Conservation (phyloP, 495 filamentous ascomycete genomes). For the Talaromyces adpressus region DNA sequence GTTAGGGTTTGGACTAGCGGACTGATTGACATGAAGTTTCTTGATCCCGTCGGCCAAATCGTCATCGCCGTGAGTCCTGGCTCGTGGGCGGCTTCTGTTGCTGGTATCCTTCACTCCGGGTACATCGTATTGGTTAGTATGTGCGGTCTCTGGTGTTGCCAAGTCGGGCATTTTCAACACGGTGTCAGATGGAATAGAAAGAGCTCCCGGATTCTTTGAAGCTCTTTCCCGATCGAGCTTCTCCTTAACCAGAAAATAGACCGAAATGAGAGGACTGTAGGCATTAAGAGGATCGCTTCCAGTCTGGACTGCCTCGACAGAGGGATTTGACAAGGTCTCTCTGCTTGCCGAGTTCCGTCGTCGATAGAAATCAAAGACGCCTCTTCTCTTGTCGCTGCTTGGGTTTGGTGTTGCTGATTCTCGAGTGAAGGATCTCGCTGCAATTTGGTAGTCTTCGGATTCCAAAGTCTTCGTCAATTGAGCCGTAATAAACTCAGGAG, state of each 20-base stretch:
- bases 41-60: constrained; percentile 74
- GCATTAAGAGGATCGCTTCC: constrained; percentile 90
- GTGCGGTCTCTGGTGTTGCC: constrained; percentile 74
- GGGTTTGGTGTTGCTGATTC: constrained; percentile 56
- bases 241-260: constrained; percentile 94
- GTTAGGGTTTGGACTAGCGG: constrained; percentile 44
- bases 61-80: constrained; percentile 92
- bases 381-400: constrained; percentile 73
- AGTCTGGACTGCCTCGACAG: constrained; percentile 72
- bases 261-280: constrained; percentile 84
- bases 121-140: constrained; percentile 88
- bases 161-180: constrained; percentile 66
- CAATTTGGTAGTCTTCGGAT: constrained; percentile 86
- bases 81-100: constrained; percentile 72
- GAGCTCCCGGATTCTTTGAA: constrained; percentile 55
- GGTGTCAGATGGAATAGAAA: constrained; percentile 52
- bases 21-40: constrained; percentile 55
- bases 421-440: constrained; percentile 60
- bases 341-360: constrained; percentile 83
- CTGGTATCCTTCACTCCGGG: constrained; percentile 73
- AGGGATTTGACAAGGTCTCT: constrained; percentile 82
- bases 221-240: constrained; percentile 77
- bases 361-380: constrained; percentile 97
- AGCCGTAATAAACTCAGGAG: constrained; percentile 69
- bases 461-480: constrained; percentile 80